Base-by-base conservation (phyloP, 2,329 filamentous ascomycete genomes). In the Cryphonectria japonica region DNA sequence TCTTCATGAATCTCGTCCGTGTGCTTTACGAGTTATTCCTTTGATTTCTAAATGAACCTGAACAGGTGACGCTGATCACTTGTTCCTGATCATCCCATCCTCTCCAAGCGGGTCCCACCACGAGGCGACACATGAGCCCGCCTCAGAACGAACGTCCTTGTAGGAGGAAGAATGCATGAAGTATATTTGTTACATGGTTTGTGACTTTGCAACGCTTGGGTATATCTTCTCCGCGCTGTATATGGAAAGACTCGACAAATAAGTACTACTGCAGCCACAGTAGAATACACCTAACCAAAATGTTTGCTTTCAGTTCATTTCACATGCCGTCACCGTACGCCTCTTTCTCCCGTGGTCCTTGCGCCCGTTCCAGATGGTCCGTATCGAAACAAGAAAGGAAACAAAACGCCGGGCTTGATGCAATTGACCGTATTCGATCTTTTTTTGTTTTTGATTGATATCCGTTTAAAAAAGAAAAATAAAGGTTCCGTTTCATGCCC, bases 351-450 rank as follows among this genome's bases (percentile, higher is more conserved):
- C 46, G 43, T 63, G 50, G n/a, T 29, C 29, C 60, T 64, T 66
- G 52, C 37, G 26, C 54, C 34, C 19, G n/a, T 41, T 64, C 52
- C 50, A 32, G 22, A 57, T 64, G 32, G 22, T 37, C 63, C 52
- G 37, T 62, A 39, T 19, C 61, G 65, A 62, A 43, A 46, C 16
- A 14, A 37, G 4, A 8, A 9, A n/a, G 3, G 7, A 62, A 62
- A 19, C 1, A 39, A 29, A 72, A 72, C 72, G 72, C 71, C 72
- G 61, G 62, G 72, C 68, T 70, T 63, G 66, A 74, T 72, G 71
- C 69, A 71, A 71, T 34, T 67, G 63, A 52, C 43, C 29, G 41
- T 32, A 50, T 46, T 32, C 41, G 41, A 32, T 29, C 16, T 64
- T n/a, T 32, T 26, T 62, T 62, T 60, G 29, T 60, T 16, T 62